Conservation (phyloP, 106 monocot species). For the Cymbidium sinense region DNA sequence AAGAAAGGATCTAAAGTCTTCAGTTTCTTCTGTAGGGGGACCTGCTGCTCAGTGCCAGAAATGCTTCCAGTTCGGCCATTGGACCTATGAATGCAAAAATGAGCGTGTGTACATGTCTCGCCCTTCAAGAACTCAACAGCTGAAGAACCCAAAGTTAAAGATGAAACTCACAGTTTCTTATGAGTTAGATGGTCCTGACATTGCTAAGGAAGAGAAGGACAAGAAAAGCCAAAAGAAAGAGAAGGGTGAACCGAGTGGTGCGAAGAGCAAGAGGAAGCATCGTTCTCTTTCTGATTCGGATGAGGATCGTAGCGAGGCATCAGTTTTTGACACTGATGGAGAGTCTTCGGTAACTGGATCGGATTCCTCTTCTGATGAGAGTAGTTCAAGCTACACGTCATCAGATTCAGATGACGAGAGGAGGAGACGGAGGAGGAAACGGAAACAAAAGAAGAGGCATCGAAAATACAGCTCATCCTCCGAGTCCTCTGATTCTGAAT, state of each 20-base stretch:
- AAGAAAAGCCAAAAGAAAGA: slow-evolving; percentile 20
- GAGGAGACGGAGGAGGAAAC: slow-evolving; percentile 45
- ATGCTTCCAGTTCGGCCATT: slow-evolving; percentile 85
- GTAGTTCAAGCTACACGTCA: slow-evolving; percentile 65
- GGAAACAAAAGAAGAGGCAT: slow-evolving; percentile 48
- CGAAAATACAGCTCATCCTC: slow-evolving; percentile 37
- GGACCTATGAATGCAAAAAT: slow-evolving; percentile 99
- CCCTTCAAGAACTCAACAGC: slow-evolving; percentile 77
- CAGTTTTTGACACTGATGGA: slow-evolving; percentile 63
- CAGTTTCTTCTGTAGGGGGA: slow-evolving; percentile 24
- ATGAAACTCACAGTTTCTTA: slow-evolving; percentile 44
- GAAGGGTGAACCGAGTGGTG: slow-evolving; percentile 22
- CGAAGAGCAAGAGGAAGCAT: slow-evolving; percentile 73
- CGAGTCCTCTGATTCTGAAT: slow-evolving; percentile 57
- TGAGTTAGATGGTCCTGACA: slow-evolving; percentile 63
- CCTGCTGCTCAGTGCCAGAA: slow-evolving; percentile 75
- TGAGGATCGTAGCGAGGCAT: slow-evolving; percentile 50
- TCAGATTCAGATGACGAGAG: slow-evolving; percentile 55
- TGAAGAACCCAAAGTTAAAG: slow-evolving; percentile 79
- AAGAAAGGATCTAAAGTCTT: slow-evolving; percentile 61
- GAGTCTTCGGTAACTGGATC: slow-evolving; percentile 50
- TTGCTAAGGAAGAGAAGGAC: slow-evolving; percentile 19
- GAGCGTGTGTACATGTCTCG: slow-evolving; percentile 90
- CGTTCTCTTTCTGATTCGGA: slow-evolving; percentile 43
- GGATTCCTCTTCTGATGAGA: slow-evolving; percentile 53